Evolutionary conservation across 129 eudicot genomes (phyloP).

Genomic region (Gnaphalium uliginosum): DNA sequence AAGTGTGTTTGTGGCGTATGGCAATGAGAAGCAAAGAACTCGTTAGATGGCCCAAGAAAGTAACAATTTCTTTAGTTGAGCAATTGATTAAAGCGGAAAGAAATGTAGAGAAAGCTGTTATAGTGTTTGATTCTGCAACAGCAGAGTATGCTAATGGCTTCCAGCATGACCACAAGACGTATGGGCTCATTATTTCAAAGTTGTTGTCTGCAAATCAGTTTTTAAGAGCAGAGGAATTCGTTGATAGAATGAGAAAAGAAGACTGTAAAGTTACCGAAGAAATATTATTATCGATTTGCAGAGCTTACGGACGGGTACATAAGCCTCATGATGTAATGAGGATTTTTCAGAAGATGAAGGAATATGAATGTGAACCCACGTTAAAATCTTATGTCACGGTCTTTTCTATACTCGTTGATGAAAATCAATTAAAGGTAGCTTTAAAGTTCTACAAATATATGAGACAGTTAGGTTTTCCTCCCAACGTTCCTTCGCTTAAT

Average conservation of each 20-base stretch:
- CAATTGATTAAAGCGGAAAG: conserved; percentile 63
- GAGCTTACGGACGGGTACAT: conserved; percentile 88
- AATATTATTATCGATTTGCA: conserved; percentile 52
- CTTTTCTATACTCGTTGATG: conserved; percentile 74
- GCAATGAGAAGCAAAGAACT: conserved; percentile 47
- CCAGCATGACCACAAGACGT: conserved; percentile 70
- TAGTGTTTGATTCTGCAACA: conserved; percentile 76
- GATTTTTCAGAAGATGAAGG: conserved; percentile 67
- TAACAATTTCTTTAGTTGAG: conserved; percentile 62
- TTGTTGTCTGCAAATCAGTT: conserved; percentile 72
- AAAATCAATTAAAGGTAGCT: conserved; percentile 71
- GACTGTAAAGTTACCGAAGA: conserved; percentile 62
- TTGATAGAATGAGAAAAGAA: conserved; percentile 73
- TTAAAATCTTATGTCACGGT: conserved; percentile 61
- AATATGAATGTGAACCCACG: conserved; percentile 54
- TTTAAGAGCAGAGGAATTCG: conserved; percentile 61
- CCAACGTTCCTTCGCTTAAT: conserved; percentile 74
- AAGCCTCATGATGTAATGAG: conserved; percentile 74
- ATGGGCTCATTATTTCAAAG: conserved; percentile 60
- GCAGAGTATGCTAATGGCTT: conserved; percentile 77
- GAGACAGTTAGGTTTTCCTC: conserved; percentile 68
- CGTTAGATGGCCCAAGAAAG: conserved; percentile 77
- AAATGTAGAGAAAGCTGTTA: conserved; percentile 61
- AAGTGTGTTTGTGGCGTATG: not conserved
- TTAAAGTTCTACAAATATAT: conserved; percentile 65